Conservation (phyloP, 164 flowering plant genomes). For the Macadamia integrifolia region DNA sequence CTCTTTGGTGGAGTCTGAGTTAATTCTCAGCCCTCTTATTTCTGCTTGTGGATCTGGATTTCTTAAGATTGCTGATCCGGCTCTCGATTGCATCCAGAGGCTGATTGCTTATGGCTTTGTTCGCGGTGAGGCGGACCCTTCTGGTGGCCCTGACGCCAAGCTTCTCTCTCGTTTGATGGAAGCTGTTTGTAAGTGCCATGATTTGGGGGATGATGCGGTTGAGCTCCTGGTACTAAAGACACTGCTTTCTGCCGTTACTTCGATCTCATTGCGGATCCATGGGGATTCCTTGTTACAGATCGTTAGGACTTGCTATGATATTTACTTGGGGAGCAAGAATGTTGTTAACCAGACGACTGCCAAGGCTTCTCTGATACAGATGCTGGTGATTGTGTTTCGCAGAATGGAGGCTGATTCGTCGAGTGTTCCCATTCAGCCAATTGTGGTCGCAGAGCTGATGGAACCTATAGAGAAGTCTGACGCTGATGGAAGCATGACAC, state of each 20-base stretch:
- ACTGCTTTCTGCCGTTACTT: slow-evolving; percentile 81
- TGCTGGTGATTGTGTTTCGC: slow-evolving; percentile 93
- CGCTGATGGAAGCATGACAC: slow-evolving; percentile 66
- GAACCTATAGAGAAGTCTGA: slow-evolving; percentile 81
- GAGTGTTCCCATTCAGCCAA: slow-evolving; percentile 93
- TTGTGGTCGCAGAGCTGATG: slow-evolving; percentile 96
- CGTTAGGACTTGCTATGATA: slow-evolving; percentile 92
- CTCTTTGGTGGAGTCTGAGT: slow-evolving; percentile 72
- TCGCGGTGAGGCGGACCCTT: slow-evolving; percentile 83
- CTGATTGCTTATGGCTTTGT: slow-evolving; percentile 69
- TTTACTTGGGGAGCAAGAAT: slow-evolving; percentile 82
- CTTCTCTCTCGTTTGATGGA: slow-evolving; percentile 59
- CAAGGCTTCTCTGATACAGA: slow-evolving; percentile 90
- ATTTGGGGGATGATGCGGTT: slow-evolving; percentile 66
- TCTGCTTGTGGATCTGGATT: slow-evolving; percentile 55
- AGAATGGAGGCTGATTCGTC: slow-evolving; percentile 99
- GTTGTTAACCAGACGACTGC: slow-evolving; percentile 96
- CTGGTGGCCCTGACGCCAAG: slow-evolving; percentile 53
- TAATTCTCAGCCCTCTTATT: slow-evolving; percentile 66
- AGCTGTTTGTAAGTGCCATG: slow-evolving; percentile 79
- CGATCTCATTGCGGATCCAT: slow-evolving; percentile 71
- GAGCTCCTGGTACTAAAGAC: slow-evolving; percentile 75
- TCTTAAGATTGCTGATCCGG: slow-evolving; percentile 80
- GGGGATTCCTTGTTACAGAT: slow-evolving; percentile 88
- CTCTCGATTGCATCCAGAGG: slow-evolving; percentile 77